A percentile compares a stretch with the other conserved stretches of the same genome.
phyloP scores from a whole-genome alignment of 2,329 filamentous ascomycete species.

The Ophiobolus disseminans region DNA sequence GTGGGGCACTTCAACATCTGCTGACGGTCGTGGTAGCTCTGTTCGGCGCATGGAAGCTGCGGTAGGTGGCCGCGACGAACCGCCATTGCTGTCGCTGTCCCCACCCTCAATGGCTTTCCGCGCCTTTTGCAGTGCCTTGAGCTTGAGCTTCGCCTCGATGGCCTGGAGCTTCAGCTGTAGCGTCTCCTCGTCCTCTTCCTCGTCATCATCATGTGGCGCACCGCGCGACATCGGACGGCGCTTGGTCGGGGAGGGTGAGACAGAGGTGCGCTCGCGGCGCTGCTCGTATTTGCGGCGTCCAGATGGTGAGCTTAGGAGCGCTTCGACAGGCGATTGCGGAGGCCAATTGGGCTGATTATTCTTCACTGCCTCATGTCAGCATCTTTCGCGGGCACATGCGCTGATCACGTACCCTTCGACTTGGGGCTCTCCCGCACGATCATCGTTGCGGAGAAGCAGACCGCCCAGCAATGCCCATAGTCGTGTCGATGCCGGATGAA shows the following conservation, averaged over 20 bases:
- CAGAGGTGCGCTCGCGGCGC: slow-evolving; percentile 64
- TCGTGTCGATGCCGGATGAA: too few species aligned
- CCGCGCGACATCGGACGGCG: slow-evolving; percentile 38
- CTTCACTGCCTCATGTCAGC: slow-evolving; percentile 42
- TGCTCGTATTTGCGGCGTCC: slow-evolving; percentile 78
- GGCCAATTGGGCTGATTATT: slow-evolving; percentile 61
- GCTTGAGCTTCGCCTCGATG: slow-evolving; percentile 84
- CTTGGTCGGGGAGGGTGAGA: slow-evolving; percentile 65
- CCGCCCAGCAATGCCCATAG: too few species aligned
- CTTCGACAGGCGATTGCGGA: slow-evolving; percentile 67
- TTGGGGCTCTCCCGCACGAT: slow-evolving; percentile 58
- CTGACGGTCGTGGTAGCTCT: slow-evolving; percentile 31
- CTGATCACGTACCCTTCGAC: slow-evolving; percentile 43
- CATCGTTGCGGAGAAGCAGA: slow-evolving; percentile 43
- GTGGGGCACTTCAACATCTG: slow-evolving; percentile 75
- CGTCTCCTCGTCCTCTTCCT: slow-evolving; percentile 86
- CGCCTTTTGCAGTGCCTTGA: slow-evolving; percentile 79
- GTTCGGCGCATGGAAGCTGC: slow-evolving; percentile 27
- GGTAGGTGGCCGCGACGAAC: slow-evolving; percentile 38
- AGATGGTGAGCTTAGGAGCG: slow-evolving; percentile 73
- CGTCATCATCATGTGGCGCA: slow-evolving; percentile 46
- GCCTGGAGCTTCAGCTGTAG: slow-evolving; percentile 84
- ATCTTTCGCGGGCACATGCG: neutral
- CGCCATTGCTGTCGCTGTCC: slow-evolving; percentile 28
- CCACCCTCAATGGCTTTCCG: slow-evolving; percentile 50